Percentiles rank a stretch among this genome's conserved stretches.
These are phyloP conservation scores for Naganishia sp. DNA, from an alignment of 1,284 basidiomycete species.

Conservation along the genomic window DNA sequence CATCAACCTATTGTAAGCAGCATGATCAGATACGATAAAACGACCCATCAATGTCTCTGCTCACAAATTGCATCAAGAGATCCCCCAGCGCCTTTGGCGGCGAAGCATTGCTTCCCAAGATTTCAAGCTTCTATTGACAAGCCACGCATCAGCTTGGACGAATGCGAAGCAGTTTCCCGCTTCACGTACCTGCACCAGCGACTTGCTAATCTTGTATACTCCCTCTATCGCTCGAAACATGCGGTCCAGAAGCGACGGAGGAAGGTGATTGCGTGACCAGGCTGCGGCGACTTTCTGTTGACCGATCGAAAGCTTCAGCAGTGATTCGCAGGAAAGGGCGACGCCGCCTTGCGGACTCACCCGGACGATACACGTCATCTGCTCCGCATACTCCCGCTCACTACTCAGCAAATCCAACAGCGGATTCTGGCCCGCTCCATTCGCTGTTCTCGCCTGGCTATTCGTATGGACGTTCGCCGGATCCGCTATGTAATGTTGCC, in stretches of 20 bases:
- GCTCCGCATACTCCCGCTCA: slow-evolving; percentile 89
- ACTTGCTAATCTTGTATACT: slow-evolving; percentile 87
- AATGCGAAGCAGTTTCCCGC: background rate
- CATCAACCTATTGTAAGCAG: slow-evolving; percentile 68
- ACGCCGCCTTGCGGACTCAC: slow-evolving; percentile 59
- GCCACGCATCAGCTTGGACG: background rate
- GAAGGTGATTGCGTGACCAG: slow-evolving; percentile 92
- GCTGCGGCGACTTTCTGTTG: slow-evolving; percentile 88
- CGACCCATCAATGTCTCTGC: slow-evolving; percentile 41
- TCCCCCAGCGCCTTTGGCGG: slow-evolving; percentile 96
- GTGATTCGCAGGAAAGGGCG: background rate
- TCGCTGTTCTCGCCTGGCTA: background rate
- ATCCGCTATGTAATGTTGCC: slow-evolving; percentile 9
- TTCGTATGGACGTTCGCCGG: background rate
- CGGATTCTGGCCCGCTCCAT: slow-evolving; percentile 45
- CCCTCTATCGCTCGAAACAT: slow-evolving; percentile 94
- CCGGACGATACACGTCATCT: slow-evolving; percentile 84
- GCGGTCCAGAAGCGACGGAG: slow-evolving; percentile 83
- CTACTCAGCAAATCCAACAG: slow-evolving; percentile 90
- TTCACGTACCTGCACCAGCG: slow-evolving; percentile 67
- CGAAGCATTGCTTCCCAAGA: slow-evolving; percentile 88
- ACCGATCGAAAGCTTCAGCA: slow-evolving; percentile 16
- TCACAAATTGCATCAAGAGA: slow-evolving; percentile 93
- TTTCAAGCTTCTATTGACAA: slow-evolving; percentile 76
- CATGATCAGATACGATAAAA: background rate